These are phyloP conservation scores for Tetrapisispora taiwanensis DNA, from an alignment of 805 yeast species.

Conservation along the genomic window DNA sequence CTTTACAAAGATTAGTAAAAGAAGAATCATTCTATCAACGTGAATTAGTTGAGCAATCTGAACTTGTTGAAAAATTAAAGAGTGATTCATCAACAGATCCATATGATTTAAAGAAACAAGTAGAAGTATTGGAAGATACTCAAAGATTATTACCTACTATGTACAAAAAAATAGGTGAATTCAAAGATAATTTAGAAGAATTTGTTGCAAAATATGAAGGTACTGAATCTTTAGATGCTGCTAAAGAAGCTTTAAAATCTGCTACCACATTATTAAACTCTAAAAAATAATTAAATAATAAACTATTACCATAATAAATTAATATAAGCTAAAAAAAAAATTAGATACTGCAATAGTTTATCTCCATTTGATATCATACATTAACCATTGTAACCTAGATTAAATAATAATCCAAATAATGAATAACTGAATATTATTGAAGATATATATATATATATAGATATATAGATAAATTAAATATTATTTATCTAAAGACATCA, in stretches of 20 bases:
- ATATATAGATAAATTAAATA: no score
- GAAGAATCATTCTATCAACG: slow-evolving; percentile 53
- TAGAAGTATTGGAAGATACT: slow-evolving; percentile 46
- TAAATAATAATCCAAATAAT: no score
- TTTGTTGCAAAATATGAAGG: slow-evolving; percentile 33
- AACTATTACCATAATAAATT: no score
- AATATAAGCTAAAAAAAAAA: no score
- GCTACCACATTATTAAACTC: slow-evolving; percentile 20
- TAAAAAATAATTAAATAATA: not conserved
- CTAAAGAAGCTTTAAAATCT: slow-evolving; percentile 18
- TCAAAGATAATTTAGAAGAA: slow-evolving; percentile 31
- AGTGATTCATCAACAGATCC: slow-evolving; percentile 39
- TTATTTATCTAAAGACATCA: no score
- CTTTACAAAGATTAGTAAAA: slow-evolving; percentile 56
- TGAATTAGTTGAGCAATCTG: slow-evolving; percentile 48
- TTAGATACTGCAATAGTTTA: no score
- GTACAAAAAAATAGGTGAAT: slow-evolving; percentile 33
- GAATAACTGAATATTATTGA: no score
- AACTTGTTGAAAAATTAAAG: slow-evolving; percentile 39
- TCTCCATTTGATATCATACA: no score
- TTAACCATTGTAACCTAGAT: no score
- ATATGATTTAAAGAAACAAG: slow-evolving; percentile 52
- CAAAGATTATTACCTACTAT: slow-evolving; percentile 42
- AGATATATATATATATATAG: no score
- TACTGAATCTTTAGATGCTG: slow-evolving; percentile 23